These are phyloP conservation scores for Anthracocystis walkeri DNA, from an alignment of 1,284 basidiomycete genomes.

Conservation along the genomic window DNA sequence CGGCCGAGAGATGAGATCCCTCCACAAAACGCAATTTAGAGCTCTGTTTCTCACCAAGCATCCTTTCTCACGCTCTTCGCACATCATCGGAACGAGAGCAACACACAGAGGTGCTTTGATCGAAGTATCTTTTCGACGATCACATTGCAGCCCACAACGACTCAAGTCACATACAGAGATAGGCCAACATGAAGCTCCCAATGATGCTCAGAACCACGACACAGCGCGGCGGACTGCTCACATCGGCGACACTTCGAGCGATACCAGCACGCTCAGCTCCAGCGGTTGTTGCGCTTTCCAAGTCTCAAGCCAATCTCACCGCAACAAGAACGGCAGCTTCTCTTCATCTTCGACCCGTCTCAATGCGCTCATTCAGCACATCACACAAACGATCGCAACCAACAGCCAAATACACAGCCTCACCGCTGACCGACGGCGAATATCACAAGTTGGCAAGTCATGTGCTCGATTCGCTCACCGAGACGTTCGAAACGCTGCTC, in stretches of 20 bases:
- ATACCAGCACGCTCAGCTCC: conserved; percentile 10
- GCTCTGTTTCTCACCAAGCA: conserved; percentile 3
- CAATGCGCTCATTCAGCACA: conserved; percentile 15
- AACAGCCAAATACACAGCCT: conserved; percentile 43
- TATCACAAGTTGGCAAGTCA: conserved; percentile 84
- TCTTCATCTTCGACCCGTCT: background rate
- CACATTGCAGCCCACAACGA: no score
- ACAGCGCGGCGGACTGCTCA: conserved; percentile 23
- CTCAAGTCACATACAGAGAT: background rate
- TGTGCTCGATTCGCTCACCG: conserved; percentile 85
- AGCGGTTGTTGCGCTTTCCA: background rate
- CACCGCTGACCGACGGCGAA: conserved; percentile 74
- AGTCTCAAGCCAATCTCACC: background rate
- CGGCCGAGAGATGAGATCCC: conserved; percentile 25
- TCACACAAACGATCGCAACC: conserved; percentile 15
- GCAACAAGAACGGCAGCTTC: background rate
- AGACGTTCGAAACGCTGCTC: conserved; percentile 81
- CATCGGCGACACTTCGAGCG: conserved; percentile 13
- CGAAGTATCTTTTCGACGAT: no score
- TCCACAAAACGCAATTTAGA: conserved; percentile 17
- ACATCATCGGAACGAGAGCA: background rate
- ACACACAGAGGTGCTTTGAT: background rate
- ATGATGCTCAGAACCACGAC: conserved; percentile 46
- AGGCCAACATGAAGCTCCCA: conserved; percentile 26
- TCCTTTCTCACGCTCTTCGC: background rate